Conservation (phyloP, 441 rosid genomes). For the Arabidopsis hybrid region DNA sequence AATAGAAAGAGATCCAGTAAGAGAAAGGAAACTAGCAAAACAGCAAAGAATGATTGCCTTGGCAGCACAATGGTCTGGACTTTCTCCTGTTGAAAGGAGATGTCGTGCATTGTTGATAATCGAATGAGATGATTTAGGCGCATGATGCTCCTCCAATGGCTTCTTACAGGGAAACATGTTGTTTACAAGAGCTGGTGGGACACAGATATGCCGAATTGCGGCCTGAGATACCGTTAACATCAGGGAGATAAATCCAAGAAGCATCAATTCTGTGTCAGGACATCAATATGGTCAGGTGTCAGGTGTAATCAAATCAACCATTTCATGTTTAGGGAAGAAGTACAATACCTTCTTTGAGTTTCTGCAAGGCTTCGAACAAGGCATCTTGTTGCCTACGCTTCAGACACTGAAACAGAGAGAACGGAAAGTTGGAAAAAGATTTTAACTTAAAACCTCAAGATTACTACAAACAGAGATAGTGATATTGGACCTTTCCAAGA, state of each 20-base stretch:
- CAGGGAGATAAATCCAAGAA: slow-evolving; percentile 86
- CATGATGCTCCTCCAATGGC: slow-evolving; percentile 32
- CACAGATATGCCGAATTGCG: slow-evolving; percentile 60
- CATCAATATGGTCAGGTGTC: slow-evolving; percentile 23
- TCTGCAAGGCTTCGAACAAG: slow-evolving; percentile 71
- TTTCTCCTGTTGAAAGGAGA: slow-evolving; percentile 49
- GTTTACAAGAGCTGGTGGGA: slow-evolving; percentile 49
- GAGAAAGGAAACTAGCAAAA: background rate
- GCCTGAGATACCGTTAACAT: slow-evolving; percentile 72
- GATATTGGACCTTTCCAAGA: slow-evolving; percentile 67
- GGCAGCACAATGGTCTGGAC: slow-evolving; percentile 42
- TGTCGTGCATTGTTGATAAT: slow-evolving; percentile 45
- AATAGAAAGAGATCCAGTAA: background rate
- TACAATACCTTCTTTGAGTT: slow-evolving; percentile 74
- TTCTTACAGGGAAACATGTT: slow-evolving; percentile 78
- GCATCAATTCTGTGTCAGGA: slow-evolving; percentile 85
- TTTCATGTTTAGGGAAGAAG: slow-evolving; percentile 12
- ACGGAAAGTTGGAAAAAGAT: background rate
- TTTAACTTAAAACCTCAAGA: background rate
- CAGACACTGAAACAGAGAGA: slow-evolving; percentile 55
- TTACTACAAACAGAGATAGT: background rate
- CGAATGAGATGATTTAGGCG: slow-evolving; percentile 41
- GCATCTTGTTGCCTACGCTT: slow-evolving; percentile 54
- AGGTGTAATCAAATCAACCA: slow-evolving; percentile 23
- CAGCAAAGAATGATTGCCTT: slow-evolving; percentile 40